Evolutionary conservation across 352 stramenopile genomes (phyloP), one percentile per base, ranked within the genome.

Genomic region (Phytophthora fragariaefolia): DNA sequence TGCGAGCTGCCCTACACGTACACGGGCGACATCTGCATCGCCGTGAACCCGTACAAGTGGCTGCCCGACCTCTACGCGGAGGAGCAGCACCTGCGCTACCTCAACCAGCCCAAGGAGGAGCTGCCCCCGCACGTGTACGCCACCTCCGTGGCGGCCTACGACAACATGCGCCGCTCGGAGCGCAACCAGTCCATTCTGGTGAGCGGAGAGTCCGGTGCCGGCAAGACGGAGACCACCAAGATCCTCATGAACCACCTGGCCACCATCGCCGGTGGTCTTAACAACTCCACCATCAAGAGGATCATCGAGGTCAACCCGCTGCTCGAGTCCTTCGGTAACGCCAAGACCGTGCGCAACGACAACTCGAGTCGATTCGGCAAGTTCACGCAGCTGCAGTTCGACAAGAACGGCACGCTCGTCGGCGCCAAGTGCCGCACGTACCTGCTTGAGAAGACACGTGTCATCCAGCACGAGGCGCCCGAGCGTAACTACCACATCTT

Each of bases 401-500:
- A 95, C 59, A 28, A 38, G 3, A 58, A 82, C 4, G 87, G 89
- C 24, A 92, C 76, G 22, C 79, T 99, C 1, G 84, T 98, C 42
- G 94, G 96, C 26, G 95, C 95, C 54, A 97, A 96, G 64, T 97
- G 97, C 51, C 89, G 96, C 69, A 99, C 96, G 12, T 99, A 99
- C 71, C 71, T 99, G 8, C 72, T 99, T 4, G 96, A 99, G 76
- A 99, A 99, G 84, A 97, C 97, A 7, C 94, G 97, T 71, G 87
- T 99, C 42, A 97, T 98, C 26, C 91, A 93, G 28, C 96, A 99
- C 71, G 93, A 96, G 57, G 81, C 80, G 2, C 83, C 91, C 2
- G 97, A 99, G 73, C 79, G 97, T 23, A 98, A 98, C 72, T 99
- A 98, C 77, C 96, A 99, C 78, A 98, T 99, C 64, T 99, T 99